phyloP scores from a whole-genome alignment of 169 alveolate genomes.

The Perkinsus marinus region DNA sequence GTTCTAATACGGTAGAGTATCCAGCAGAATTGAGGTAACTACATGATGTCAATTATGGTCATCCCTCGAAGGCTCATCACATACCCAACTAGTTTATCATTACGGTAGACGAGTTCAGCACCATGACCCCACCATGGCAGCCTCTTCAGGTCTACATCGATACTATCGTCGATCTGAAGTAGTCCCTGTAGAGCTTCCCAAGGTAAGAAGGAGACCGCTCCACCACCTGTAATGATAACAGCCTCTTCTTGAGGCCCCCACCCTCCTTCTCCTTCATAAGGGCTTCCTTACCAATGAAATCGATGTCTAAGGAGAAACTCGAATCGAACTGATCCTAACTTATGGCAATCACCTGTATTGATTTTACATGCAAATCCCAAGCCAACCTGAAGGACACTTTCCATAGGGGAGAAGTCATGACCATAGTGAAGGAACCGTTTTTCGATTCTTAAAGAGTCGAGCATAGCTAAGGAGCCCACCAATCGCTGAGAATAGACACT shows the following conservation, averaged over 20 bases:
- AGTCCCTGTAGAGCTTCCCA: background rate
- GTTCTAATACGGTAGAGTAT: background rate
- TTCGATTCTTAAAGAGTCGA: constrained; percentile 1
- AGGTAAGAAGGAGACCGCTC: background rate
- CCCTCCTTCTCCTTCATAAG: background rate
- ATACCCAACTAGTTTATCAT: background rate
- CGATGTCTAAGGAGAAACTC: background rate
- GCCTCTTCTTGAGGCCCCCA: background rate
- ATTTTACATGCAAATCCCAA: background rate
- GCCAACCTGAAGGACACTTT: background rate
- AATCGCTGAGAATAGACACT: background rate
- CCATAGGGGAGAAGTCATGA: background rate
- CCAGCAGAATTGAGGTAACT: background rate
- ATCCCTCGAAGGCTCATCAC: background rate
- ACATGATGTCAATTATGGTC: background rate
- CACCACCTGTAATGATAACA: background rate
- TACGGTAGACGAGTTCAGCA: background rate
- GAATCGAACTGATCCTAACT: no score
- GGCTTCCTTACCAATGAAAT: background rate
- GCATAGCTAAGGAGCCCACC: constrained; percentile 1
- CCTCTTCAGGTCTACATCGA: background rate
- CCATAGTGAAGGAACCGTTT: constrained; percentile 1
- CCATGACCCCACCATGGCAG: background rate
- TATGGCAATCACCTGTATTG: background rate
- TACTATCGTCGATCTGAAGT: background rate